Evolutionary conservation across 192 early-diverging fungal species (phyloP).

Genomic region (Coemansia sp.): DNA sequence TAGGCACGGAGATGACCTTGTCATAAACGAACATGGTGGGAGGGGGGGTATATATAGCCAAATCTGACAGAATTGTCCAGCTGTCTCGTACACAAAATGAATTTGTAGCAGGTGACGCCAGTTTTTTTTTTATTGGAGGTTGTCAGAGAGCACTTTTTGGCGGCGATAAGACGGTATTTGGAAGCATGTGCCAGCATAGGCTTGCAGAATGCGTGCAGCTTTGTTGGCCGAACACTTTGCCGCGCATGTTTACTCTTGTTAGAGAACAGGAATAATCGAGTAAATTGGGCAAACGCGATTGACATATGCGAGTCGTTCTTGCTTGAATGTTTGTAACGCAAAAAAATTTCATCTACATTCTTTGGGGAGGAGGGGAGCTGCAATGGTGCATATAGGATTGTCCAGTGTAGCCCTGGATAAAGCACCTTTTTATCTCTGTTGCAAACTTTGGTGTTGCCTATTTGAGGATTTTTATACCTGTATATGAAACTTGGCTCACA

Average conservation of each 20-base stretch:
- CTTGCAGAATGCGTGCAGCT: neutral
- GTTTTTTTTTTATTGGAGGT: neutral
- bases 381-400: neutral
- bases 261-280: neutral
- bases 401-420: neutral
- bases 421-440: neutral
- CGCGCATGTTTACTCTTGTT: neutral
- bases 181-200: conserved; percentile 1
- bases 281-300: neutral
- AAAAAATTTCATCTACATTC: neutral
- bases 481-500: neutral
- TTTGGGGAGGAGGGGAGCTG: neutral
- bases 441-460: neutral
- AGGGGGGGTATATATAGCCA: neutral
- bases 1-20: conserved; percentile 9
- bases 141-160: neutral
- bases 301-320: neutral
- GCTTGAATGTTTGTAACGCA: conserved; percentile 9
- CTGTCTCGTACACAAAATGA: neutral
- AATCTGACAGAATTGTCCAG: neutral
- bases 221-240: neutral
- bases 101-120: neutral
- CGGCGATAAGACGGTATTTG: neutral
- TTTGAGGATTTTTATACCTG: neutral
- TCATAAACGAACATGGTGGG: conserved; percentile 1